Evolutionary conservation across 805 yeast genomes (phyloP).

Genomic region (Maudiozyma pseudohumilis): DNA sequence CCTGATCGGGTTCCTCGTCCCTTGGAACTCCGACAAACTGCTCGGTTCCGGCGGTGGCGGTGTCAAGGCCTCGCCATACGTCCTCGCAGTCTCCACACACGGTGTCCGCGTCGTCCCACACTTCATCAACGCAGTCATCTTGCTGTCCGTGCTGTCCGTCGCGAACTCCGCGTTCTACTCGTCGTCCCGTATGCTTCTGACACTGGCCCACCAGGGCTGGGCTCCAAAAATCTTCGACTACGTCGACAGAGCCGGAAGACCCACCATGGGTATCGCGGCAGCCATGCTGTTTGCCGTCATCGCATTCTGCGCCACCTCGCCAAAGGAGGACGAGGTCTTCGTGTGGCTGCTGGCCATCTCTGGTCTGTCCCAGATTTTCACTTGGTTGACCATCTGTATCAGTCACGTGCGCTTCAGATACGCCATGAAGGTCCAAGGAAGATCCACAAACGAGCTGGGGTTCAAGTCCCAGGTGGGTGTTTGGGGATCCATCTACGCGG

Average conservation of each 20-base stretch:
- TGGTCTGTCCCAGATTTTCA: constrained; percentile 51
- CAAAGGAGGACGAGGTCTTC: constrained; percentile 48
- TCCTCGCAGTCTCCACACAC: constrained; percentile 48
- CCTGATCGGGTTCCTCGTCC: constrained; percentile 45
- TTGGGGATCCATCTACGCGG: constrained; percentile 44
- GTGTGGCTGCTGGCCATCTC: constrained; percentile 56
- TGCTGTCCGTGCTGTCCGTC: constrained; percentile 62
- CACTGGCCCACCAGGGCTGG: constrained; percentile 62
- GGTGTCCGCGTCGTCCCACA: constrained; percentile 60
- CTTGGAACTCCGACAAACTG: constrained; percentile 36
- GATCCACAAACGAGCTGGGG: constrained; percentile 41
- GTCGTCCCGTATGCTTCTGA: constrained; percentile 59
- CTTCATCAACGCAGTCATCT: constrained; percentile 62
- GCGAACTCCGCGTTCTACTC: constrained; percentile 70
- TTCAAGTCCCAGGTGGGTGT: constrained; percentile 43
- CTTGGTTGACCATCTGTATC: constrained; percentile 51
- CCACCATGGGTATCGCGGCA: constrained; percentile 44
- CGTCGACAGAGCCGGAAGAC: constrained; percentile 52
- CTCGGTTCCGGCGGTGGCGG: constrained; percentile 36
- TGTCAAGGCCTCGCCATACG: constrained; percentile 58
- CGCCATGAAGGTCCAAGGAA: constrained; percentile 48
- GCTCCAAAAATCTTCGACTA: constrained; percentile 48
- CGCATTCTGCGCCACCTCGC: constrained; percentile 57
- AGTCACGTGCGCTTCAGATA: constrained; percentile 50
- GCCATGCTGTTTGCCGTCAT: constrained; percentile 49